phyloP scores from a whole-genome alignment of 345 rosid species.

The Eucalyptus urophylla region DNA sequence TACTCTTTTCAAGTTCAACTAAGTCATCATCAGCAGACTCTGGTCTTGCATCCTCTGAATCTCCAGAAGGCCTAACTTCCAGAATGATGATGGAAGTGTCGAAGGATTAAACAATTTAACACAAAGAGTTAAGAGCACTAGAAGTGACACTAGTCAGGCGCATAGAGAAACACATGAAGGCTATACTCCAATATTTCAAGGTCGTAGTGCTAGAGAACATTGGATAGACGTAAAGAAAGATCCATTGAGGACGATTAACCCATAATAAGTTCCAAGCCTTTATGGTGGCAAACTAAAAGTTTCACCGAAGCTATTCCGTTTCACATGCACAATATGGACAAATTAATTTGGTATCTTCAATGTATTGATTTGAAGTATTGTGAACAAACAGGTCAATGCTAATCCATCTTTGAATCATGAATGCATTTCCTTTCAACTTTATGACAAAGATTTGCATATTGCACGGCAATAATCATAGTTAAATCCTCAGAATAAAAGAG shows the following conservation, averaged over 20 bases:
- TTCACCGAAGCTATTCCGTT: neutral
- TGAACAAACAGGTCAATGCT: neutral
- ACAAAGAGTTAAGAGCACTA: neutral
- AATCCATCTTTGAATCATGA: neutral
- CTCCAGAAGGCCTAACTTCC: conserved; percentile 67
- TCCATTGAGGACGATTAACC: neutral
- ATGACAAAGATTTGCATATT: neutral
- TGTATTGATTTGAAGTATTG: neutral
- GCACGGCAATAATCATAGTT: neutral
- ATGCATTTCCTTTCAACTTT: neutral
- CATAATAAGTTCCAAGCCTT: neutral
- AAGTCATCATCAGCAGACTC: conserved; percentile 53
- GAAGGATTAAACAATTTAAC: neutral
- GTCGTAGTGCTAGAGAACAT: neutral
- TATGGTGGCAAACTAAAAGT: neutral
- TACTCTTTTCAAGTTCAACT: conserved; percentile 98
- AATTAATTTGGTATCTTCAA: neutral
- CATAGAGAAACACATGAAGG: neutral
- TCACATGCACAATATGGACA: neutral
- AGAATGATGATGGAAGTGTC: conserved; percentile 17
- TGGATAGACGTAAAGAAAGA: neutral
- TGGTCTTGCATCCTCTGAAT: conserved; percentile 13
- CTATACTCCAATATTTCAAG: neutral
- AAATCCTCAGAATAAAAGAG: neutral
- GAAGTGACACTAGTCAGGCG: neutral